phyloP scores from a whole-genome alignment of 306 rosid genomes.

The Pachyrhizus erosus region DNA sequence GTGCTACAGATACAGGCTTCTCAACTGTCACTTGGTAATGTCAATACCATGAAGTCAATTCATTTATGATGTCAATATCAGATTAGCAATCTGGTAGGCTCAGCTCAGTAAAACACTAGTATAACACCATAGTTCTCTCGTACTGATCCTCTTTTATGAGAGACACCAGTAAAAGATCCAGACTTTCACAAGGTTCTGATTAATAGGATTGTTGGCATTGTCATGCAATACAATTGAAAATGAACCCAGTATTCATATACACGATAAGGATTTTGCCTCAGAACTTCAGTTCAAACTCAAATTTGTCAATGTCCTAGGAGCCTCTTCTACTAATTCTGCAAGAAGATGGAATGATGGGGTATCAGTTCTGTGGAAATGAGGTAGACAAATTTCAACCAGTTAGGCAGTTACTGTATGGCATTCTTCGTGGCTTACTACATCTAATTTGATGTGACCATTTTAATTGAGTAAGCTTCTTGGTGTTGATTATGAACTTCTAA shows the following conservation, averaged over 20 bases:
- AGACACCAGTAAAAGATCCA: background rate
- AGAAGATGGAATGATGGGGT: slow-evolving; percentile 16
- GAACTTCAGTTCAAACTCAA: background rate
- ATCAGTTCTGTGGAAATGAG: slow-evolving; percentile 8
- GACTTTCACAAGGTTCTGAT: background rate
- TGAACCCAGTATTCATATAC: background rate
- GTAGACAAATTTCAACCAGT: background rate
- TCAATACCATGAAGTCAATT: background rate
- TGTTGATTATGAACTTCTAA: background rate
- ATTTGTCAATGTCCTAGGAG: background rate
- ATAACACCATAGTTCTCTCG: background rate
- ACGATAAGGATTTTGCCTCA: slow-evolving; percentile 8
- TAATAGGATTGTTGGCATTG: slow-evolving; percentile 10
- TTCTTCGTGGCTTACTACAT: background rate
- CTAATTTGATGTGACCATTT: background rate
- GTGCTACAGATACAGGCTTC: background rate
- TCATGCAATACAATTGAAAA: background rate
- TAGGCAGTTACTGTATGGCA: background rate
- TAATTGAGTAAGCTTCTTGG: background rate
- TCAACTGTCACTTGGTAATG: background rate
- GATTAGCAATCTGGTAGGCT: background rate
- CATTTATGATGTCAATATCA: background rate
- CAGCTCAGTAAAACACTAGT: background rate
- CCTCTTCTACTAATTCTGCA: slow-evolving; percentile 19
- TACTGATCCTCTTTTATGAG: background rate